phyloP scores from a whole-genome alignment of 192 early-diverging fungal species.

The Coemansia sp. region DNA sequence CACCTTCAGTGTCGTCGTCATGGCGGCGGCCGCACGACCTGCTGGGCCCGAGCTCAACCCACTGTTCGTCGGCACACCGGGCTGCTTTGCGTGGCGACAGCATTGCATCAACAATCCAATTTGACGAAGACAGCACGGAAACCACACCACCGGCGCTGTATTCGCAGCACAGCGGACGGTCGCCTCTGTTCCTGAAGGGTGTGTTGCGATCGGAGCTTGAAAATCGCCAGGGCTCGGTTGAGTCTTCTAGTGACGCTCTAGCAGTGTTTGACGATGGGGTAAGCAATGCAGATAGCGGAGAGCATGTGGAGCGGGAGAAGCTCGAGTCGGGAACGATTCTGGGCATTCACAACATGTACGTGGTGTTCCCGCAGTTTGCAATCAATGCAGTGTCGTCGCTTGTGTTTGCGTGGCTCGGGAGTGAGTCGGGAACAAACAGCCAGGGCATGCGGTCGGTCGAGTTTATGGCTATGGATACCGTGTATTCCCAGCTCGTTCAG shows the following conservation, averaged over 20 bases:
- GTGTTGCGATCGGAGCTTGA: conserved; percentile 3
- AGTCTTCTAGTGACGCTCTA: neutral
- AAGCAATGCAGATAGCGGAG: neutral
- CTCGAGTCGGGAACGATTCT: conserved; percentile 70
- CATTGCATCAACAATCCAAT: conserved; percentile 38
- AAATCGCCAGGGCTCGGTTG: neutral
- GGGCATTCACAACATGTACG: conserved; percentile 97
- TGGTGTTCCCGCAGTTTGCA: conserved; percentile 92
- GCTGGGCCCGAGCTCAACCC: neutral
- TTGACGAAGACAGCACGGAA: conserved; percentile 11
- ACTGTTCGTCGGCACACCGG: neutral
- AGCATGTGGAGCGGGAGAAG: neutral
- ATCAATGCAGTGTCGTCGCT: conserved; percentile 52
- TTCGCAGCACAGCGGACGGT: neutral
- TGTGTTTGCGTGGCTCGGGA: conserved; percentile 46
- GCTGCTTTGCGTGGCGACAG: conserved; percentile 27
- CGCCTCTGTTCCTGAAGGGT: conserved; percentile 14
- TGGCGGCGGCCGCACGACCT: conserved; percentile 16
- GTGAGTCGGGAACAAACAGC: neutral
- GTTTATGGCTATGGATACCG: conserved; percentile 32
- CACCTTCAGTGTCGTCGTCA: conserved; percentile 9
- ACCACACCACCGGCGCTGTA: neutral
- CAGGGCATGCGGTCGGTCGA: conserved; percentile 35
- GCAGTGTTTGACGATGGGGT: neutral
- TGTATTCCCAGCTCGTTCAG: conserved; percentile 4